A percentile compares a stretch with the other conserved stretches of the same genome.
phyloP scores from a whole-genome alignment of 2,329 filamentous ascomycete species.

The Nemania abortiva region DNA sequence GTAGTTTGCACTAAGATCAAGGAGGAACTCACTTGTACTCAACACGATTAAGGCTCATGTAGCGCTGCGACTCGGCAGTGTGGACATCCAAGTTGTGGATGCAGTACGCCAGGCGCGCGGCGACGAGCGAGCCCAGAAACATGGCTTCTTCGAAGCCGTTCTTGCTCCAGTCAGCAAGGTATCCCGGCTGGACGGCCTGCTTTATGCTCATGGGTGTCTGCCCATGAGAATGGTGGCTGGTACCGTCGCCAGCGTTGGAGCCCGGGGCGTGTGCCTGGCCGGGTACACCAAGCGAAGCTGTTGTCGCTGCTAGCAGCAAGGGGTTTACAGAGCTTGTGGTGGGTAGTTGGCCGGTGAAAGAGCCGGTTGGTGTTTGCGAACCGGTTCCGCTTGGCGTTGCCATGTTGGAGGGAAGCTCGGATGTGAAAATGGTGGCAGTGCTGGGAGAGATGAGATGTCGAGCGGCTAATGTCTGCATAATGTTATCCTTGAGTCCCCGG shows the following conservation, averaged over 20 bases:
- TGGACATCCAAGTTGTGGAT: constrained; percentile 68
- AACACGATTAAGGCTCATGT: constrained; percentile 68
- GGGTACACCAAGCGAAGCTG: constrained; percentile 65
- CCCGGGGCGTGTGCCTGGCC: constrained; percentile 59
- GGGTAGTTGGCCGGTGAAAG: constrained; percentile 67
- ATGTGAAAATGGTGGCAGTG: constrained; percentile 96
- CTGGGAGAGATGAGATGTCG: constrained; percentile 93
- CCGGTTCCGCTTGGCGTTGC: constrained; percentile 92
- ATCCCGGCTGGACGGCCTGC: constrained; percentile 80
- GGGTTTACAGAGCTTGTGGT: constrained; percentile 77
- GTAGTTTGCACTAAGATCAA: neutral
- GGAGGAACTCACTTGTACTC: constrained; percentile 68
- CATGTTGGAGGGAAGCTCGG: constrained; percentile 92
- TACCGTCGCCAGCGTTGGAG: constrained; percentile 57
- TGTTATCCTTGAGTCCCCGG: constrained; percentile 87
- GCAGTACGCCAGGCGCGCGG: constrained; percentile 72
- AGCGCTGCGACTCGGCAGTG: constrained; percentile 64
- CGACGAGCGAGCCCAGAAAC: constrained; percentile 90
- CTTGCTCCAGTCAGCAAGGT: constrained; percentile 92
- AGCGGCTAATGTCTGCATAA: constrained; percentile 80
- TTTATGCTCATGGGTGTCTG: constrained; percentile 88
- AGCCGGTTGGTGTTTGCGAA: constrained; percentile 85
- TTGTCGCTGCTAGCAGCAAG: constrained; percentile 90
- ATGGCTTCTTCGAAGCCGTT: constrained; percentile 82
- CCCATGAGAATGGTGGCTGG: constrained; percentile 67